Evolutionary conservation across 345 rosid genomes (phyloP).

Genomic region (Syzygium grande): DNA sequence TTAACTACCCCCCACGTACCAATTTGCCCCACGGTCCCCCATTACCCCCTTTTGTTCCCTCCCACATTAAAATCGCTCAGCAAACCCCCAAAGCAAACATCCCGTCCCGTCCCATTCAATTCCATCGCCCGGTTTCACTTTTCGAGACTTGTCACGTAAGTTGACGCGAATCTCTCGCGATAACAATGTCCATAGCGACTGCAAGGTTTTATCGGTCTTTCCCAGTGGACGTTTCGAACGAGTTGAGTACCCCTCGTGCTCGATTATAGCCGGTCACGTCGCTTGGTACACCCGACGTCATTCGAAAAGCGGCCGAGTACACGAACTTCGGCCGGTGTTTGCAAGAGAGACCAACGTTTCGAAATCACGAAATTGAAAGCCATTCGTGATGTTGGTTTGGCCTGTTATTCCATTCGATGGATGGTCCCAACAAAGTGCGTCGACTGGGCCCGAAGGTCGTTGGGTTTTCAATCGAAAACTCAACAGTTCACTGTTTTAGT

Average conservation of each 20-base stretch:
- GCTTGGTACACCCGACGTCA: neutral
- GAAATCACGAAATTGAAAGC: neutral
- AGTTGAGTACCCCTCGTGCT: neutral
- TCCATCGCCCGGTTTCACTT: neutral
- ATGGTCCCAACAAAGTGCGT: neutral
- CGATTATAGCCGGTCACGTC: neutral
- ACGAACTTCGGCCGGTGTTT: neutral
- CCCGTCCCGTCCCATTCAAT: neutral
- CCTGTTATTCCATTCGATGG: neutral
- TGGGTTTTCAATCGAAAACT: neutral
- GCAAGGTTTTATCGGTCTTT: neutral
- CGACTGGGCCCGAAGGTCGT: neutral
- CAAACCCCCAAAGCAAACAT: neutral
- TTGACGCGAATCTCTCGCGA: neutral
- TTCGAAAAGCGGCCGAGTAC: neutral
- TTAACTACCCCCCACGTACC: neutral
- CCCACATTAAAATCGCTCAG: neutral
- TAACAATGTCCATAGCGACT: too few relatives aligned
- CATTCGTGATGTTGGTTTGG: neutral
- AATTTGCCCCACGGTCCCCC: neutral
- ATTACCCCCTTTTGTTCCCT: neutral
- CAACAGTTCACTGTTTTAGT: neutral
- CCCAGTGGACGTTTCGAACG: neutral
- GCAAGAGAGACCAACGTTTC: neutral
- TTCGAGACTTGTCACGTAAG: neutral